Evolutionary conservation across 75 land plant genomes (phyloP).

Genomic region (Pseudotsuga menziesii): DNA sequence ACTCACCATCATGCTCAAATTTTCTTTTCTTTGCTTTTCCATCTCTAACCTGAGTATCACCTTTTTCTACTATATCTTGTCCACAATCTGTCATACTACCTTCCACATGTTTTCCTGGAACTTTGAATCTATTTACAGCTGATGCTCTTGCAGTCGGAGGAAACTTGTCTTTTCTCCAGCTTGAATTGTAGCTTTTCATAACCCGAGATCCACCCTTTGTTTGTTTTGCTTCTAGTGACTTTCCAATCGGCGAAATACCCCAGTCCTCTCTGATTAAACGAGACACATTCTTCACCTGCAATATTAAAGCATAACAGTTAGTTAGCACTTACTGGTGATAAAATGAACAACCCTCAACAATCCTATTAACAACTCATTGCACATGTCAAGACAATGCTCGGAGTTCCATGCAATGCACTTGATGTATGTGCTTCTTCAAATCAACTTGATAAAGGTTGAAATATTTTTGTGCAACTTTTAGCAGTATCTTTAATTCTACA

Average conservation of each 20-base stretch:
- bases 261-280: not conserved
- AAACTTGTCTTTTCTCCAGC: conserved; percentile 9
- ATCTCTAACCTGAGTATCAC: not conserved
- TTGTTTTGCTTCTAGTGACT: not conserved
- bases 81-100: not conserved
- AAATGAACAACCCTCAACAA: not conserved
- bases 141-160: not conserved
- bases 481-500: too few species aligned
- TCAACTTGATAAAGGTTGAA: too few species aligned
- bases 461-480: too few species aligned
- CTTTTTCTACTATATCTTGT: not conserved
- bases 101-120: not conserved
- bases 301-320: not conserved
- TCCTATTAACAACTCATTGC: not conserved
- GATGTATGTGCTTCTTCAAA: not conserved
- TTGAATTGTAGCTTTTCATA: not conserved
- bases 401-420: not conserved
- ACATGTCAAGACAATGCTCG: not conserved
- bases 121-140: not conserved
- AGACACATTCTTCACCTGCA: not conserved
- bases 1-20: conserved; percentile 5
- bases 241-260: not conserved
- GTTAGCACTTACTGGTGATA: not conserved
- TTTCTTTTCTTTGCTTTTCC: not conserved
- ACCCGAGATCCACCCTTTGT: not conserved